A percentile compares a stretch with the other conserved stretches of the same genome.
Evolutionary conservation across 495 filamentous ascomycete species (phyloP).

Genomic region (Viridothelium virens): DNA sequence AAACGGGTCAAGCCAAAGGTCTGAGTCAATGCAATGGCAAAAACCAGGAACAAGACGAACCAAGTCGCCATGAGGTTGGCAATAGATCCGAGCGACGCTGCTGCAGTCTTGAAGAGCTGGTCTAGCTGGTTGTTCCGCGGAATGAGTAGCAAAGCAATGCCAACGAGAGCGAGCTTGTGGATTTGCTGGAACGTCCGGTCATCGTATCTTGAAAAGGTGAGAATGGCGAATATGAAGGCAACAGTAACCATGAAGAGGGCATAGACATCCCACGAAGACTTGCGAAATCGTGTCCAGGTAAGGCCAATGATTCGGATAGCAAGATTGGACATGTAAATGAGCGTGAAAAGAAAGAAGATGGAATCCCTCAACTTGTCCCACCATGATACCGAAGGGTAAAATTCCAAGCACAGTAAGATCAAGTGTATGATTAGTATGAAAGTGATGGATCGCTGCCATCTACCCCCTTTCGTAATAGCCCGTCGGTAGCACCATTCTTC

Average conservation of each 20-base stretch:
- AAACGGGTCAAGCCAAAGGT: constrained; percentile 94
- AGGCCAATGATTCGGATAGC: constrained; percentile 77
- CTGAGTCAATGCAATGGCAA: constrained; percentile 92
- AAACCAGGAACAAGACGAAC: constrained; percentile 94
- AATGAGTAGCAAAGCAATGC: constrained; percentile 84
- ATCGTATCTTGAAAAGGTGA: constrained; percentile 51
- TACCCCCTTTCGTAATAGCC: constrained; percentile 88
- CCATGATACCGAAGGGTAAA: constrained; percentile 57
- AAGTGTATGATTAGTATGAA: constrained; percentile 72
- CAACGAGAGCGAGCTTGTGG: constrained; percentile 89
- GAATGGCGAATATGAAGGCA: constrained; percentile 65
- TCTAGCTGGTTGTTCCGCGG: constrained; percentile 95
- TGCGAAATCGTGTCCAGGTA: constrained; percentile 85
- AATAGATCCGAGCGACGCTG: constrained; percentile 86
- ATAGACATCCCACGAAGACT: constrained; percentile 93
- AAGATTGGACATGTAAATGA: constrained; percentile 80
- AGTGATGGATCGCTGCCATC: constrained; percentile 81
- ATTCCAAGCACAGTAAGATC: constrained; percentile 76
- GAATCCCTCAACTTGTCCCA: constrained; percentile 65
- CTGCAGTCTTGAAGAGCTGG: constrained; percentile 98
- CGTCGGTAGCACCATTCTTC: constrained; percentile 89
- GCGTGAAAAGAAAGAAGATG: constrained; percentile 74
- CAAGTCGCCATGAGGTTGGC: constrained; percentile 91
- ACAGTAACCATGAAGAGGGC: constrained; percentile 80
- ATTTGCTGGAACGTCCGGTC: constrained; percentile 61